Conservation (phyloP, 768 basidiomycete genomes). For the Russula sp. region DNA sequence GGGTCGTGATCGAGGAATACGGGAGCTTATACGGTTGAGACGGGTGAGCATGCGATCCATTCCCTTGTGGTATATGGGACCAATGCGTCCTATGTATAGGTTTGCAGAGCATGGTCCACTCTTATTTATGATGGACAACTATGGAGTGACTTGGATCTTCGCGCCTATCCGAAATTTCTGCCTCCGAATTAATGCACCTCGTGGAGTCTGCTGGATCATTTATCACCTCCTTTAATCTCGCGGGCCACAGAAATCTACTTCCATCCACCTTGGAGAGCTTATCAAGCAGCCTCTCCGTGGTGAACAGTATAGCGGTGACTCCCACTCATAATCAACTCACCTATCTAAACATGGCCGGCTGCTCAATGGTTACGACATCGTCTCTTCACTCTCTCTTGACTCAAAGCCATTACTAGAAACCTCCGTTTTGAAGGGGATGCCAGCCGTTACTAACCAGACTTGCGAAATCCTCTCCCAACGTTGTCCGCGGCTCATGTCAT, state of each 20-base stretch:
- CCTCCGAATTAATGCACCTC: slow-evolving; percentile 51
- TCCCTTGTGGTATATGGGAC: slow-evolving; percentile 5
- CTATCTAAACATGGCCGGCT: slow-evolving; percentile 68
- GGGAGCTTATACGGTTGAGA: slow-evolving; percentile 76
- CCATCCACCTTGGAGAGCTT: slow-evolving; percentile 52
- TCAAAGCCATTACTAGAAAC: slow-evolving; percentile 54
- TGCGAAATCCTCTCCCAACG: slow-evolving; percentile 61
- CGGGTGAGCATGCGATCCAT: slow-evolving; percentile 52
- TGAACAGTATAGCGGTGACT: slow-evolving; percentile 37
- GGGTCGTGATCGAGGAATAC: slow-evolving; percentile 66
- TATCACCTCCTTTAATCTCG: slow-evolving; percentile 56
- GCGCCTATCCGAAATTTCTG: slow-evolving; percentile 57
- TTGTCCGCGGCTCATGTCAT: slow-evolving; percentile 52
- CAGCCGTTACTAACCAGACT: slow-evolving; percentile 68
- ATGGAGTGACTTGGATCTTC: slow-evolving; percentile 69
- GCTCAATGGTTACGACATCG: slow-evolving; percentile 58
- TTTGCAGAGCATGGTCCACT: slow-evolving; percentile 71
- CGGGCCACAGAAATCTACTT: slow-evolving; percentile 55
- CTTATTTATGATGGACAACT: slow-evolving; percentile 84
- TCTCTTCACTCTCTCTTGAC: slow-evolving; percentile 69
- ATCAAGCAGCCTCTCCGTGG: slow-evolving; percentile 52
- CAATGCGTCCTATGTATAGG: slow-evolving; percentile 44
- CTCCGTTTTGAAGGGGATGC: slow-evolving; percentile 65
- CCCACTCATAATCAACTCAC: slow-evolving; percentile 65
- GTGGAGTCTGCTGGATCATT: slow-evolving; percentile 60